phyloP scores from a whole-genome alignment of 1,139 yeast genomes.

The Suzukiozyma palmioleophila region DNA sequence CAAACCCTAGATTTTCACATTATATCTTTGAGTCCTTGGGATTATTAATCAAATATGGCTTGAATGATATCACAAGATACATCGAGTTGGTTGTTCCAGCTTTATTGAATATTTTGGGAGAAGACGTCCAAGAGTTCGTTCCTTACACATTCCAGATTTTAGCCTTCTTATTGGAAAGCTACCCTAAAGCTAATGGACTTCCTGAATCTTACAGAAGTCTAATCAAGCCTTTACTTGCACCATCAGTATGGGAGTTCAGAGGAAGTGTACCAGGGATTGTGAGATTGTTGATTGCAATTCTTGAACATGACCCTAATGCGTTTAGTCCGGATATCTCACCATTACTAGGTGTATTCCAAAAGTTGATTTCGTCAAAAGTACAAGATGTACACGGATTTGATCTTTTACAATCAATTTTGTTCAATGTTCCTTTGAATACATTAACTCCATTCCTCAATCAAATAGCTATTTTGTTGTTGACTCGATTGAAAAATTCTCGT shows the following conservation, averaged over 20 bases:
- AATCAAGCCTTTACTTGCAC: conserved; percentile 79
- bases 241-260: conserved; percentile 84
- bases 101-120: conserved; percentile 61
- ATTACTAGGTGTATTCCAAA: conserved; percentile 93
- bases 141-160: conserved; percentile 90
- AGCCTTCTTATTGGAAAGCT: conserved; percentile 68
- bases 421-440: conserved; percentile 47
- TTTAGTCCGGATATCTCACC: conserved; percentile 61
- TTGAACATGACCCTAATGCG: conserved; percentile 54
- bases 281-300: conserved; percentile 68
- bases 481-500: conserved; percentile 73
- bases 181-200: conserved; percentile 45
- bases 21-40: conserved; percentile 87
- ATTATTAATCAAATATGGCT: conserved; percentile 58
- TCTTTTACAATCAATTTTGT: conserved; percentile 64
- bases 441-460: conserved; percentile 62
- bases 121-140: conserved; percentile 89
- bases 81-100: conserved; percentile 63
- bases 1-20: conserved; percentile 91
- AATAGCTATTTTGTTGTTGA: conserved; percentile 69
- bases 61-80: conserved; percentile 32
- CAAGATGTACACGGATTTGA: conserved; percentile 85
- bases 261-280: conserved; percentile 95
- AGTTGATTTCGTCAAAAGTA: conserved; percentile 76
- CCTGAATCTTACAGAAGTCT: conserved; percentile 65